Conservation (phyloP, 345 rosid genomes). For the Populus simonii region DNA sequence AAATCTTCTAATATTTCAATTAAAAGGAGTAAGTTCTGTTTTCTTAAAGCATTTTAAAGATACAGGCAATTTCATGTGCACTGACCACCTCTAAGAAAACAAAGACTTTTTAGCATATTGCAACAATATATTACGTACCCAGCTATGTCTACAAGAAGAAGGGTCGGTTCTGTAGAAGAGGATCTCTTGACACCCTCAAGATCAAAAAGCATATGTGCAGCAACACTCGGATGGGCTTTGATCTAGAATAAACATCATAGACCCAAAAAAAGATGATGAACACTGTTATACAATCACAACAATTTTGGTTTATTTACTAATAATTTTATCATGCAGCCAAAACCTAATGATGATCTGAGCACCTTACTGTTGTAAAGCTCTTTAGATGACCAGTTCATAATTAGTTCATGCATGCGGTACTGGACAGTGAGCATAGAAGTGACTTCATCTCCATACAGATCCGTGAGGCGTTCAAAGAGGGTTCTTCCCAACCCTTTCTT, state of each 20-base stretch:
- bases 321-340: constrained; percentile 8
- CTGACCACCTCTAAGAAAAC: not conserved
- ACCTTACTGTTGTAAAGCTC: constrained; percentile 86
- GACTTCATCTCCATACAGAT: constrained; percentile 72
- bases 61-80: constrained; percentile 1
- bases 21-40: not conserved
- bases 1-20: not conserved
- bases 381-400: constrained; percentile 94
- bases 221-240: constrained; percentile 80
- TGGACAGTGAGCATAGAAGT: constrained; percentile 91
- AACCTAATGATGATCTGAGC: constrained; percentile 10
- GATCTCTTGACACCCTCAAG: constrained; percentile 63
- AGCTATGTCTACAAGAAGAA: constrained; percentile 76
- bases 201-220: constrained; percentile 79
- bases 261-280: not conserved
- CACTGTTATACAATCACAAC: not conserved
- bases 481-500: constrained; percentile 90
- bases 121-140: constrained; percentile 43
- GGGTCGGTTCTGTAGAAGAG: constrained; percentile 76
- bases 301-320: not conserved
- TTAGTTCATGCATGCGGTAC: constrained; percentile 96
- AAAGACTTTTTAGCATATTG: constrained; percentile 4
- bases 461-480: constrained; percentile 87
- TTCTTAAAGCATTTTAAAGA: not conserved
- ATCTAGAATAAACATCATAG: constrained; percentile 38